Evolutionary conservation across 257 asterid species (phyloP).

Genomic region (Ballota nigra): DNA sequence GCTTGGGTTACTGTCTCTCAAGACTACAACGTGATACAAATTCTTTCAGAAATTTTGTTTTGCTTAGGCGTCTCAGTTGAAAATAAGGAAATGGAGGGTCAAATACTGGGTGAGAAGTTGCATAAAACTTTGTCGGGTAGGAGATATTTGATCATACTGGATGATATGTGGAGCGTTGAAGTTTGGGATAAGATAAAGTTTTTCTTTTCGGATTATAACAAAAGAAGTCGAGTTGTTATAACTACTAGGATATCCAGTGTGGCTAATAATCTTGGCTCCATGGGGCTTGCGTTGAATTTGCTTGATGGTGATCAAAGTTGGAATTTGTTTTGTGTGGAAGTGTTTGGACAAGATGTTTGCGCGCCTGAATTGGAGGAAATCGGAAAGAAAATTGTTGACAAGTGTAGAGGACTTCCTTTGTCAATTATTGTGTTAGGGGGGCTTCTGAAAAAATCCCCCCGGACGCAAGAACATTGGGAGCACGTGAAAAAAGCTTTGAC

Average conservation of each 20-base stretch:
- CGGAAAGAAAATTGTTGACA: not conserved
- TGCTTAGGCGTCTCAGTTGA: not conserved
- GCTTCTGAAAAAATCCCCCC: not conserved
- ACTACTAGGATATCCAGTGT: not conserved
- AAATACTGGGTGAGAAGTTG: not conserved
- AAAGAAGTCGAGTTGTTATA: not conserved
- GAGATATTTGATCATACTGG: too few species aligned
- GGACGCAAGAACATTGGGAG: not conserved
- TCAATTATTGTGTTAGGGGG: not conserved
- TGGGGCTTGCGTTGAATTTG: not conserved
- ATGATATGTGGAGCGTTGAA: not conserved
- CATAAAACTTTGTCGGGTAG: not conserved
- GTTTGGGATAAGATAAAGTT: not conserved
- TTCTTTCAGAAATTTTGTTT: not conserved
- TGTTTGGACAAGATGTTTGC: not conserved
- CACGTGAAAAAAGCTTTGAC: not conserved
- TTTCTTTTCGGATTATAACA: not conserved
- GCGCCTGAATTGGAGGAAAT: not conserved
- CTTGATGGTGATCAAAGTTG: constrained; percentile 2
- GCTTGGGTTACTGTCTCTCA: constrained; percentile 3
- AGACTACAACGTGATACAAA: not conserved
- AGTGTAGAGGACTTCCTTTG: not conserved
- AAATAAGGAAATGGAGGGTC: not conserved
- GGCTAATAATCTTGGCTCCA: not conserved
- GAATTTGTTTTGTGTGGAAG: not conserved